These are phyloP conservation scores for Ceratobasidium papillatum DNA, from an alignment of 1,284 basidiomycete genomes.

Conservation along the genomic window DNA sequence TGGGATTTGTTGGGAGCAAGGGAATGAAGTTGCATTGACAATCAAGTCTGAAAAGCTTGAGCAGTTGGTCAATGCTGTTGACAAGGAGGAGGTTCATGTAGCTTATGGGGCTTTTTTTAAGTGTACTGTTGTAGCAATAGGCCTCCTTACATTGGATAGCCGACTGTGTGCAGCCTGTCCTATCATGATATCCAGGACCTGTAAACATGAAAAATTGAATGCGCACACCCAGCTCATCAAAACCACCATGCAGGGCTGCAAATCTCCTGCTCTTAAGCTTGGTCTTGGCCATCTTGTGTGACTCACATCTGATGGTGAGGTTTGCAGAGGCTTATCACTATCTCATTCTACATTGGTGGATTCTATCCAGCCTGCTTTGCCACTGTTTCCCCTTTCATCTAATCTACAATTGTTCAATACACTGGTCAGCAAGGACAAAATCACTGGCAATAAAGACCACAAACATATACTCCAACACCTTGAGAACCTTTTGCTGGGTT, in stretches of 20 bases:
- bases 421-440: slow-evolving; percentile 52
- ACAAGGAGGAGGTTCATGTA: slow-evolving; percentile 48
- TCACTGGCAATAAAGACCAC: slow-evolving; percentile 53
- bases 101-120: slow-evolving; percentile 49
- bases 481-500: slow-evolving; percentile 50
- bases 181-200: slow-evolving; percentile 50
- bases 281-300: slow-evolving; percentile 45
- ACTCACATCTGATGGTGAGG: slow-evolving; percentile 52
- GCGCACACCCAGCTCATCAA: slow-evolving; percentile 48
- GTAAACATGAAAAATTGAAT: slow-evolving; percentile 49
- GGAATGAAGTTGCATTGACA: slow-evolving; percentile 41
- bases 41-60: slow-evolving; percentile 47
- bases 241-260: slow-evolving; percentile 44
- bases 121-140: slow-evolving; percentile 50
- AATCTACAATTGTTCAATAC: slow-evolving; percentile 50
- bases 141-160: slow-evolving; percentile 37
- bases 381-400: slow-evolving; percentile 45
- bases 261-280: slow-evolving; percentile 15
- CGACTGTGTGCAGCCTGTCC: slow-evolving; percentile 49
- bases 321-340: slow-evolving; percentile 45
- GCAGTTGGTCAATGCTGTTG: slow-evolving; percentile 47
- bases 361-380: slow-evolving; percentile 41
- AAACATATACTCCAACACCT: slow-evolving; percentile 53
- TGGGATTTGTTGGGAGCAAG: slow-evolving; percentile 51
- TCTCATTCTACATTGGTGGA: not conserved